Evolutionary conservation across 2,329 filamentous ascomycete species (phyloP), one percentile per base, ranked within the genome.

Genomic region (Aspergillus brunneoviolaceus): DNA sequence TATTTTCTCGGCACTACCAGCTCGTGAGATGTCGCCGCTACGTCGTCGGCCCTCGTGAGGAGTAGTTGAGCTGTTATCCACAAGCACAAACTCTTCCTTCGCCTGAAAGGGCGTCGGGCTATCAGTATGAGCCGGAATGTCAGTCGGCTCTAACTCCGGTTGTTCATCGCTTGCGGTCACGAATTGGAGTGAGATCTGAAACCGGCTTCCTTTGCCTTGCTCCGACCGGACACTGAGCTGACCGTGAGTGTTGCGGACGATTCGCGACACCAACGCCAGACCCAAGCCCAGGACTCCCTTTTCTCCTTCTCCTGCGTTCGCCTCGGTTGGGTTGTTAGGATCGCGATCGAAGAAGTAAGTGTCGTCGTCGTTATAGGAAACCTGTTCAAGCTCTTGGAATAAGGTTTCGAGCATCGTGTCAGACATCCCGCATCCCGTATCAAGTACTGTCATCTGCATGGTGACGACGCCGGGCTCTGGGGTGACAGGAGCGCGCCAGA

Each of bases 181-280:
- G 64, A 96, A 95, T 0, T 89, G 89, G 31, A 96, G 79, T 63
- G 91, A 86, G 25, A 96, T 85, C 21, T 92, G 87, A 64, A 96
- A 96, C 55, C 90, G 84, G 19, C 92, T 93, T 0, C 93, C 92
- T 67, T 89, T 90, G 2, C 89, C 89, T 70, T 89, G 84, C 68
- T 95, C 91, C 0, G 92, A 96, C 69, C 92, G 94, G 1, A 96
- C 78, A 1, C 91, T 86, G 31, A 96, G 76, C 69, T 96, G 92
- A 0, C 92, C 93, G 60, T 94, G 89, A 90, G 96, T 95, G 69
- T 92, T 96, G n/a, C 88, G 85, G 33, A 96, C 83, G 39, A 92
- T 91, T 42, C 92, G 86, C 16, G 91, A 90, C n/a, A 96, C 92
- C 12, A 96, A 82, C 0, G 92, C 92, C n/a, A 96, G 81, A 0